Evolutionary conservation across 176 grass and related monocot genomes (phyloP), one percentile per base, ranked within the genome.

Genomic region (Pontederia paniculata): DNA sequence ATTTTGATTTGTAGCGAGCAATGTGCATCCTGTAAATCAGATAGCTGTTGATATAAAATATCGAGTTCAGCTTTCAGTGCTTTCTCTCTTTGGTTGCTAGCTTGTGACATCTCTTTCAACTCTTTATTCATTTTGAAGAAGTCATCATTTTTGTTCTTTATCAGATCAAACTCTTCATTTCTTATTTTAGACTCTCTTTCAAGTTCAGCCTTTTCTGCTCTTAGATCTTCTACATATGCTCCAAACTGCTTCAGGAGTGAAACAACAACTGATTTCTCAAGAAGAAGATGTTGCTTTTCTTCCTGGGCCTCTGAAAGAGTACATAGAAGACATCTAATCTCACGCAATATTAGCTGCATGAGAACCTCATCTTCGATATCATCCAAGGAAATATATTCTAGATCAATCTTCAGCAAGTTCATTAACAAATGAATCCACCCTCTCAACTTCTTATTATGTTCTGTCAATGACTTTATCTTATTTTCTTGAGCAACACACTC

Each of bases 231-330:
- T 48, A 98, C 77, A 66, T 98, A 81, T 21, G 73, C 63, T 42
- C 80, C 86, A 75, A 88, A 98, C 58, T 98, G 93, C 61, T 98
- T 68, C 8, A 98, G 75, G 77, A 98, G 86, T 1, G 80, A 88
- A 44, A 88, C 75, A 55, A 89, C 71, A 64, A 91, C 67, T 4
- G 93, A 91, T 72, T 98, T 98, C 77, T 98, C 93, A 14, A 88
- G 80, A 58, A 84, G 74, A 41, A 86, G 77, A 60, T 74, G 81
- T 59, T 91, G 77, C 60, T 83, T 90, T 53, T 86, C 86, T 65
- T 91, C 93, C 68, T 90, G 83, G 20, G 83, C 80, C 52, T 91
- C 86, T 63, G 83, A 88, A 74, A 88, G 78, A 55, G 69, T 77
- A 67, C 74, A 84, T 65, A 91, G 50, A 49, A 91, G 61, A 57